Conservation (phyloP, 2,329 filamentous ascomycete genomes). For the Xylariaceae sp. region DNA sequence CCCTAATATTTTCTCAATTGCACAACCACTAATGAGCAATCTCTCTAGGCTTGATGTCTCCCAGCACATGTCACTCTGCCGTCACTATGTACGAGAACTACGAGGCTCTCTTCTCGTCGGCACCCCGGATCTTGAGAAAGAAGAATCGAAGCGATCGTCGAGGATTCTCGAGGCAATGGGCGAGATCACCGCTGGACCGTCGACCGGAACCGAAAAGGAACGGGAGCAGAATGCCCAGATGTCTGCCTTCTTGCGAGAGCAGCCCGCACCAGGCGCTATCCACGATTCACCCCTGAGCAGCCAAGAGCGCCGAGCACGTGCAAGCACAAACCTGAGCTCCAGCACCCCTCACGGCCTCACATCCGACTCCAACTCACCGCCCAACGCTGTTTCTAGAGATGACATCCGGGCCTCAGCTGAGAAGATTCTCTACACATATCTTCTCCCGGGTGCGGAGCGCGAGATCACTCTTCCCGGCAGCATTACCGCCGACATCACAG, state of each 20-base stretch:
- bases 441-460: constrained; percentile 90
- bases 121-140: constrained; percentile 84
- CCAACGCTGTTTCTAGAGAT: constrained; percentile 77
- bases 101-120: constrained; percentile 88
- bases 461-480: constrained; percentile 90
- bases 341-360: constrained; percentile 59
- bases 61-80: constrained; percentile 95
- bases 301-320: constrained; percentile 41
- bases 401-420: constrained; percentile 93
- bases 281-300: constrained; percentile 55
- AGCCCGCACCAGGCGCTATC: constrained; percentile 43
- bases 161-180: constrained; percentile 69
- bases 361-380: constrained; percentile 76
- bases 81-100: constrained; percentile 94
- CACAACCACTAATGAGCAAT: constrained; percentile 18
- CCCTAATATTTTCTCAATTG: too few relatives aligned
- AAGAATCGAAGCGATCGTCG: constrained; percentile 79
- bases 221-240: constrained; percentile 83
- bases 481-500: constrained; percentile 81
- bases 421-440: constrained; percentile 97
- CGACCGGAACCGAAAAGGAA: constrained; percentile 64
- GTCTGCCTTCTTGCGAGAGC: constrained; percentile 79
- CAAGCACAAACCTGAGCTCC: constrained; percentile 54
- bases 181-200: constrained; percentile 61
- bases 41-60: constrained; percentile 87